Evolutionary conservation across 352 stramenopile species (phyloP).

Genomic region (Phytophthora citrophthora): DNA sequence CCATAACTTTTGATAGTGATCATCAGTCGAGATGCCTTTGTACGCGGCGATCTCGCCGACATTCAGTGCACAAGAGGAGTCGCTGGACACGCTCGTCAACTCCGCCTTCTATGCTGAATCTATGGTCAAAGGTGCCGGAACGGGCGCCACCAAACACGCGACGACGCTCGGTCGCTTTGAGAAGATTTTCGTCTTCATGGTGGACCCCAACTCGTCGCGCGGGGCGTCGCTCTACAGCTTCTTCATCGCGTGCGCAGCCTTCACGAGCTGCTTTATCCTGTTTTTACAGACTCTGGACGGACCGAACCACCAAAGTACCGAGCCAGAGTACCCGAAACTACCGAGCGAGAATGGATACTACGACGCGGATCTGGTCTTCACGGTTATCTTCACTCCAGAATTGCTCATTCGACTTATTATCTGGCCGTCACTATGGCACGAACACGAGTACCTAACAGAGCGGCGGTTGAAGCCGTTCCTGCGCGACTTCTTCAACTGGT

Average conservation of each 20-base stretch:
- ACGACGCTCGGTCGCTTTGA: constrained; percentile 67
- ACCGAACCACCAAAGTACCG: constrained; percentile 68
- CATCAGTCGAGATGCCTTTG: constrained; percentile 45
- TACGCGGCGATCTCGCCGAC: constrained; percentile 69
- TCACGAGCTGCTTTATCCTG: constrained; percentile 77
- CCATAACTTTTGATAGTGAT: not conserved
- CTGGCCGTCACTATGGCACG: constrained; percentile 76
- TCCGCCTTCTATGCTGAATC: constrained; percentile 59
- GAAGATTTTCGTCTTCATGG: constrained; percentile 73
- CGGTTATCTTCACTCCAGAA: constrained; percentile 72
- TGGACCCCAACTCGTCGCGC: constrained; percentile 73
- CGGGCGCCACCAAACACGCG: constrained; percentile 38
- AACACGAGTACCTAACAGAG: constrained; percentile 74
- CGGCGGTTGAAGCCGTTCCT: constrained; percentile 71
- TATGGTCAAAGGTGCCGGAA: constrained; percentile 39
- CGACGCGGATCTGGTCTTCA: constrained; percentile 74
- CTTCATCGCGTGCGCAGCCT: constrained; percentile 70
- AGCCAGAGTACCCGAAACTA: constrained; percentile 68
- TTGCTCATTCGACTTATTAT: constrained; percentile 73
- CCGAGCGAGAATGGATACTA: constrained; percentile 59
- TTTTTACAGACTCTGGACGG: constrained; percentile 81
- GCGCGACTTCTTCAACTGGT: constrained; percentile 85
- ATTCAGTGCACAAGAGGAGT: constrained; percentile 60
- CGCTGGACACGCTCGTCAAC: constrained; percentile 59
- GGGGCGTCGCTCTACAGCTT: constrained; percentile 72